Evolutionary conservation across 306 rosid genomes (phyloP).

Genomic region (Inga oerstediana): DNA sequence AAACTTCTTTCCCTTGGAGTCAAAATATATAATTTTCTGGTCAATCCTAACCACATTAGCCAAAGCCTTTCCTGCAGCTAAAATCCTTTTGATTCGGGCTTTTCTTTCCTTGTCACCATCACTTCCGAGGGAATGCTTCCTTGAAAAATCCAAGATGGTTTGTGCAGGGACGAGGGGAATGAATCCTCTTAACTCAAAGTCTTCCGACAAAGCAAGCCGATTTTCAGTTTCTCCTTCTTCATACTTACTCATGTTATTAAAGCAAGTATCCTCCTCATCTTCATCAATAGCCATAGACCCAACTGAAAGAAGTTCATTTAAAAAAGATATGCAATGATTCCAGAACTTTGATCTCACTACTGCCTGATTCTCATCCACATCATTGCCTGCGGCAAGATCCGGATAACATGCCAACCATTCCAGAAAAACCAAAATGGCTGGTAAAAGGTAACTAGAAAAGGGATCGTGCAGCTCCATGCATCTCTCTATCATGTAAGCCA

Average conservation of each 20-base stretch:
- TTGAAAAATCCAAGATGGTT: conserved; percentile 82
- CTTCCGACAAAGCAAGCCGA: conserved; percentile 83
- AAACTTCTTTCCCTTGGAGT: conserved; percentile 71
- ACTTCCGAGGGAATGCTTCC: conserved; percentile 74
- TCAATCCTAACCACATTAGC: conserved; percentile 69
- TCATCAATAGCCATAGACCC: conserved; percentile 53
- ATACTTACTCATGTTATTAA: conserved; percentile 77
- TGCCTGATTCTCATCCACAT: conserved; percentile 66
- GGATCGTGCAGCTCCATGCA: conserved; percentile 70
- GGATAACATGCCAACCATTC: conserved; percentile 95
- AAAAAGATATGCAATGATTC: conserved; percentile 59
- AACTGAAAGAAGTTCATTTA: conserved; percentile 61
- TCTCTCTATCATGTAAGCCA: conserved; percentile 74
- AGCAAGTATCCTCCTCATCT: conserved; percentile 78
- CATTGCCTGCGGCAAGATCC: conserved; percentile 70
- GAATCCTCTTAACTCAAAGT: conserved; percentile 88
- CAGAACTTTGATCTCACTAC: conserved; percentile 70
- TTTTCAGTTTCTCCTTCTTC: conserved; percentile 93
- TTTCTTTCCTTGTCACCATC: conserved; percentile 72
- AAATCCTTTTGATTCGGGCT: conserved; percentile 74
- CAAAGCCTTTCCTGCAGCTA: conserved; percentile 88
- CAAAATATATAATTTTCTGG: conserved; percentile 56
- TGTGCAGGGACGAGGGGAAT: conserved; percentile 92
- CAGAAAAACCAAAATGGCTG: conserved; percentile 77
- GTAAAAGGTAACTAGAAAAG: conserved; percentile 71